Percentiles rank a stretch among this genome's conserved stretches.
Conservation (phyloP, 345 rosid species). For the Populus simonii region DNA sequence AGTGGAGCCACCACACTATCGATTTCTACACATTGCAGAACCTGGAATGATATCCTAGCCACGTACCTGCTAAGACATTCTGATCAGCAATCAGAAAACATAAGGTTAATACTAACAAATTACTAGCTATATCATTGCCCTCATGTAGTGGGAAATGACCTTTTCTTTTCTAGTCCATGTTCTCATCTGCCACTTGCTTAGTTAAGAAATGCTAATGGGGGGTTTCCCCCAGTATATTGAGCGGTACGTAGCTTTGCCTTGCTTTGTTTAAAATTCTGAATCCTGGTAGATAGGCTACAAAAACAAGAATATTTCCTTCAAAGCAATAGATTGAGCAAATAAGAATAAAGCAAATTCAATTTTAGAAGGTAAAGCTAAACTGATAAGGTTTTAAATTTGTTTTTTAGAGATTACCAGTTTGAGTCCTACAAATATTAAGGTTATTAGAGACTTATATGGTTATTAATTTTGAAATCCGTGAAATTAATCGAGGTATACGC, state of each 20-base stretch:
- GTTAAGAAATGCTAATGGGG: not conserved
- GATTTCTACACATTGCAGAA: conserved; percentile 1
- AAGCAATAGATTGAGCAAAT: not conserved
- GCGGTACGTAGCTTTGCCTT: not conserved
- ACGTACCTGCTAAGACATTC: not conserved
- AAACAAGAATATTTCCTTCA: not conserved
- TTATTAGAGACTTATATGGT: too few species aligned
- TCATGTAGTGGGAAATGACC: too few species aligned
- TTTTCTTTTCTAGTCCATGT: too few species aligned
- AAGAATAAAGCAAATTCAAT: too few species aligned
- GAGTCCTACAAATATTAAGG: too few species aligned
- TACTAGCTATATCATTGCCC: not conserved
- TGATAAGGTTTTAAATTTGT: too few species aligned
- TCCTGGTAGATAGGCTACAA: not conserved
- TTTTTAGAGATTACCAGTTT: too few species aligned
- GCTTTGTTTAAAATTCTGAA: not conserved
- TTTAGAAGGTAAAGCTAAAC: too few species aligned
- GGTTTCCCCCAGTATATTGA: not conserved
- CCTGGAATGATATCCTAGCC: not conserved
- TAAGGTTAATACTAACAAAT: too few species aligned
- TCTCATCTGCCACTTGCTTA: not conserved
- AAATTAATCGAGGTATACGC: too few species aligned
- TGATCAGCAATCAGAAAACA: not conserved
- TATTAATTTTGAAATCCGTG: too few species aligned
- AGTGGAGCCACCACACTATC: conserved; percentile 10